Conservation (phyloP, 140 eudicot species). For the Bidens hawaiensis region DNA sequence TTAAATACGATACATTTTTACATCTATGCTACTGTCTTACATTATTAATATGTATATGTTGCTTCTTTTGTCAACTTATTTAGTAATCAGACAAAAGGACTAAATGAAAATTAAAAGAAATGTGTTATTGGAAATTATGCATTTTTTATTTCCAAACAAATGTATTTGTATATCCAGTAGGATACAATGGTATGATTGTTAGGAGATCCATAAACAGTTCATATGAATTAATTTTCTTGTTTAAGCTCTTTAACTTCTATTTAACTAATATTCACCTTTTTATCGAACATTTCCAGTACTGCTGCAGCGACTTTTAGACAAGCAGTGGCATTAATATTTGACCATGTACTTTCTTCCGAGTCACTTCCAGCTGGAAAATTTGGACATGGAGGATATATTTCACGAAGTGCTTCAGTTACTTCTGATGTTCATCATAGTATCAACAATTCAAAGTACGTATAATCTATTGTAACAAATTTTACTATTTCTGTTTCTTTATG, state of each 20-base stretch:
- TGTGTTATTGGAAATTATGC: constrained; percentile 2
- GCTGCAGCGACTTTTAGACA: constrained; percentile 99
- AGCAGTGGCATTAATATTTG: constrained; percentile 96
- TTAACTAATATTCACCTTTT: constrained; percentile 14
- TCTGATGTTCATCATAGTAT: constrained; percentile 79
- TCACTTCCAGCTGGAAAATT: constrained; percentile 81
- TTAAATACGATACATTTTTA: constrained; percentile 4
- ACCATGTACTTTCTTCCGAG: constrained; percentile 77
- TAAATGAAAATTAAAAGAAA: no score
- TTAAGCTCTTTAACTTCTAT: constrained; percentile 11
- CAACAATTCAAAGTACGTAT: constrained; percentile 67
- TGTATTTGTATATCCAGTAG: not conserved
- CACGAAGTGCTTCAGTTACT: constrained; percentile 76
- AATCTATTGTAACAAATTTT: not conserved
- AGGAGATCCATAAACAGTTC: not conserved
- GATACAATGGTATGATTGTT: not conserved
- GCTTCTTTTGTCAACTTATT: not conserved
- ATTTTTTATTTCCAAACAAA: not conserved
- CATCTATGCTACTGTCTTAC: not conserved
- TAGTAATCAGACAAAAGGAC: not conserved
- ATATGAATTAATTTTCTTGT: not conserved
- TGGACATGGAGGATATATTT: constrained; percentile 70
- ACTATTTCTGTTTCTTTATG: not conserved
- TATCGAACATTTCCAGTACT: constrained; percentile 50
- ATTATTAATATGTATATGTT: not conserved